Evolutionary conservation across 176 grass and related monocot genomes (phyloP).

Genomic region (Oryza glaberrima): DNA sequence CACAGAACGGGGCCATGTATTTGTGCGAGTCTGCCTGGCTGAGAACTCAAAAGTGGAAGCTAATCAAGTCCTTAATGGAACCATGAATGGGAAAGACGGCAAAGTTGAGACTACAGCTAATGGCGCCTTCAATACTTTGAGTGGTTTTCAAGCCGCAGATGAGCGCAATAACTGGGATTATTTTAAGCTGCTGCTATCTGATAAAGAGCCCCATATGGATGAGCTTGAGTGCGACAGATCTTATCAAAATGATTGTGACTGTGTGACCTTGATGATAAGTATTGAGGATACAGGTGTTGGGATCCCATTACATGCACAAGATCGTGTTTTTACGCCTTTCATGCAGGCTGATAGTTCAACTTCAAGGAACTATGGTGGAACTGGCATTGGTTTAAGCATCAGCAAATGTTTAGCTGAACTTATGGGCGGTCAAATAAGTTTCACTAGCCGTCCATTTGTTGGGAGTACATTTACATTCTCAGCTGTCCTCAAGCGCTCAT

Average conservation of each 20-base stretch:
- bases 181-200: slow-evolving; percentile 74
- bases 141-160: slow-evolving; percentile 89
- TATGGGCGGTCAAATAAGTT: slow-evolving; percentile 87
- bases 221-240: slow-evolving; percentile 38
- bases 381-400: slow-evolving; percentile 96
- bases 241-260: slow-evolving; percentile 38
- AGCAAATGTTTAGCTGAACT: slow-evolving; percentile 95
- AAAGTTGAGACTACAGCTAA: slow-evolving; percentile 47
- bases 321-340: slow-evolving; percentile 91
- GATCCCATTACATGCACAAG: slow-evolving; percentile 81
- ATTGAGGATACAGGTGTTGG: slow-evolving; percentile 95
- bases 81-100: slow-evolving; percentile 51
- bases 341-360: slow-evolving; percentile 99
- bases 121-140: slow-evolving; percentile 74
- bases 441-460: slow-evolving; percentile 68
- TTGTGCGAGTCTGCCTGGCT: slow-evolving; percentile 77
- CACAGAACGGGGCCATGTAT: slow-evolving; percentile 91
- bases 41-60: slow-evolving; percentile 51
- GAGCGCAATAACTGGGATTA: slow-evolving; percentile 75
- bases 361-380: slow-evolving; percentile 94
- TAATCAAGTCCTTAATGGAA: slow-evolving; percentile 42
- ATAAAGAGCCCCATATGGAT: slow-evolving; percentile 45
- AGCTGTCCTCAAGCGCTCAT: slow-evolving; percentile 55
- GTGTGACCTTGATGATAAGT: slow-evolving; percentile 64
- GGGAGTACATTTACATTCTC: slow-evolving; percentile 96